Percentiles rank a stretch among this genome's conserved stretches.
Evolutionary conservation across 2,329 filamentous ascomycete genomes (phyloP).

Genomic region (Fusarium hostae): DNA sequence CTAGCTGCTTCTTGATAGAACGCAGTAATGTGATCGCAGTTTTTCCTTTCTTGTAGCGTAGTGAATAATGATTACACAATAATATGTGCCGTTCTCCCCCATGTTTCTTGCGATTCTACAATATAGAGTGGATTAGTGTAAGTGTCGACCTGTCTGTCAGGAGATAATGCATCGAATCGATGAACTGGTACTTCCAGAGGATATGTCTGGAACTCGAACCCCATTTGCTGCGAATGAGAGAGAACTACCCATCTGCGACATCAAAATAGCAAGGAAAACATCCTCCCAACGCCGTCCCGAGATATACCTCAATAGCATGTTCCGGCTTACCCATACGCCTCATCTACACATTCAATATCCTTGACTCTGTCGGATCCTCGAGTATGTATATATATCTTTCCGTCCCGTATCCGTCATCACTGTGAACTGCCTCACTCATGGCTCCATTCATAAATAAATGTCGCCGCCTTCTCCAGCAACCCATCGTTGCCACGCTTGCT

Average conservation of each 20-base stretch:
- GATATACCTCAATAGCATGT: slow-evolving; percentile 4
- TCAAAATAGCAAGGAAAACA: slow-evolving; percentile 15
- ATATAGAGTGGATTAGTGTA: slow-evolving; percentile 11
- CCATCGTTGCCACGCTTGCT: slow-evolving; percentile 89
- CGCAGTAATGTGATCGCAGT: neutral
- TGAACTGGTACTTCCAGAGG: slow-evolving; percentile 2
- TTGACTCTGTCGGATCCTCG: neutral
- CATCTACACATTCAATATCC: slow-evolving; percentile 13
- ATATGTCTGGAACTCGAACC: neutral
- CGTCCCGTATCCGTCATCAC: neutral
- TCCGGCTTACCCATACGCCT: slow-evolving; percentile 15
- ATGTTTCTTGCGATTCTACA: slow-evolving; percentile 4
- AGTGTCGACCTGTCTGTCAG: neutral
- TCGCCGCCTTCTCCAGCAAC: slow-evolving; percentile 88
- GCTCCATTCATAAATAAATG: slow-evolving; percentile 74
- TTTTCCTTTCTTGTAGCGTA: neutral
- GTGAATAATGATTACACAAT: neutral
- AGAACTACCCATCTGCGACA: neutral
- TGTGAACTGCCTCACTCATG: neutral
- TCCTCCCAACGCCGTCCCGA: slow-evolving; percentile 19
- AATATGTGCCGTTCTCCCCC: slow-evolving; percentile 7
- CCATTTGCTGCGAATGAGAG: slow-evolving; percentile 1
- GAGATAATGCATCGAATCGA: slow-evolving; percentile 7
- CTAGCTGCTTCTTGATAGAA: neutral
- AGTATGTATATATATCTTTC: neutral